Evolutionary conservation across 75 land plant genomes (phyloP), one percentile per base, ranked within the genome.

Genomic region (Cunninghamia lanceolata): DNA sequence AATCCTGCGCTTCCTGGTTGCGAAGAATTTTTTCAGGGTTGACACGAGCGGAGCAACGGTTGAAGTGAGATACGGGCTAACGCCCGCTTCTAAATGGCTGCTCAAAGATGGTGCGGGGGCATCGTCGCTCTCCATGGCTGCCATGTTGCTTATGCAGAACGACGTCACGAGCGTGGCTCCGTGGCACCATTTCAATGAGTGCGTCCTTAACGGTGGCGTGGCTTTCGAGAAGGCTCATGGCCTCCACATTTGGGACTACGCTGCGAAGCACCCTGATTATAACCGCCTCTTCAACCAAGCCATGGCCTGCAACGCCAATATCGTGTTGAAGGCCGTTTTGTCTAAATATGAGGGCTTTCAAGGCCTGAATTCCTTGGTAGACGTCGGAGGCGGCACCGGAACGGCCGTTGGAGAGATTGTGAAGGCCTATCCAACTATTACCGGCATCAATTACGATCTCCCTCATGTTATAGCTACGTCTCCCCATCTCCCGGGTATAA

Each of bases 1-100:
- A 75, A 83, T 94, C 30, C 88, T 94, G 92, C 87, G 95, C 30
- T 88, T 89, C 63, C 83, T 94, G 2, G 87, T 85, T 13, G 85
- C 90, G 42, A 82, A 86, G 6, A 87, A 89, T 16, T 68, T 89
- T 78, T 88, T 91, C 84, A 6, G 78, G 15, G 43, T 38, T n/a
- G 86, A 36, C 75, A 17, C 63, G 66, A 34, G n/a, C 3, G 75
- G 4, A 0, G 66, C 77, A 1, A 46, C 84, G 19, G 71, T 74
- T 21, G 87, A 80, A 54, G 56, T 46, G 11, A 74, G 75, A 34
- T 93, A 93, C 34, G 82, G 68, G 2, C 88, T 90, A 8, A 89
- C 92, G 3, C 88, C 88, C 5, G 76, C 85, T 3, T 90, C 93
- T 30, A 86, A 71, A 52, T 82, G 86, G 70, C 86, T 93, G n/a